These are phyloP conservation scores for Neonothopanus nambi DNA, from an alignment of 1,284 basidiomycete species.

Conservation along the genomic window DNA sequence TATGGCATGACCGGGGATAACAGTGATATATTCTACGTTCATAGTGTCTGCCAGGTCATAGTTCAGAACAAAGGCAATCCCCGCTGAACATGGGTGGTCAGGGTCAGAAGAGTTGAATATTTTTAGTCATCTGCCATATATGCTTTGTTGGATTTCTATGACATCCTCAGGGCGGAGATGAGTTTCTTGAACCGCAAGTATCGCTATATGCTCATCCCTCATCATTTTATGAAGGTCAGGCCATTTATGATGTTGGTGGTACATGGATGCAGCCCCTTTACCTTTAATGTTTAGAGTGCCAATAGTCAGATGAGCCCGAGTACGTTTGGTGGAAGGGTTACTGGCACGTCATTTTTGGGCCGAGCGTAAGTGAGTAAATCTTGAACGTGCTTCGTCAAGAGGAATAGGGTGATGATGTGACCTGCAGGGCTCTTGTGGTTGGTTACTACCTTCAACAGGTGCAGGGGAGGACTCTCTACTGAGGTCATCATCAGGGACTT, in stretches of 20 bases:
- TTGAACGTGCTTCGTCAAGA: too few relatives aligned
- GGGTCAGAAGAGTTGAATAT: constrained; percentile 14
- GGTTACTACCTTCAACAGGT: too few relatives aligned
- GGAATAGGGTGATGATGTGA: too few relatives aligned
- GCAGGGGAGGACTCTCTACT: too few relatives aligned
- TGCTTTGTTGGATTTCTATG: neutral
- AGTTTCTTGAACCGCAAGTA: constrained; percentile 28
- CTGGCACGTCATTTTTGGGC: neutral
- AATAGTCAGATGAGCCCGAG: constrained; percentile 15
- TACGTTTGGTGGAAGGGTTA: constrained; percentile 5
- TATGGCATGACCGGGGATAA: constrained; percentile 18
- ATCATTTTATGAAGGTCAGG: constrained; percentile 19
- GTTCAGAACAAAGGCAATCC: constrained; percentile 23
- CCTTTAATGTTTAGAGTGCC: constrained; percentile 24
- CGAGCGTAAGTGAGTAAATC: too few relatives aligned
- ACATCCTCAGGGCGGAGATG: constrained; percentile 22
- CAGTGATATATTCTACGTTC: neutral
- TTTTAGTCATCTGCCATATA: constrained; percentile 13
- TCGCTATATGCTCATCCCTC: constrained; percentile 20
- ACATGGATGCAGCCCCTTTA: neutral
- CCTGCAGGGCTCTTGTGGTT: too few relatives aligned
- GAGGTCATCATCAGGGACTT: too few relatives aligned
- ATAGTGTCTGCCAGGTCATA: constrained; percentile 14
- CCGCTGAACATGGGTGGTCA: constrained; percentile 14
- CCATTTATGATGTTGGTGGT: constrained; percentile 24